Evolutionary conservation across 1,284 basidiomycete species (phyloP).

Genomic region (Polyporus tsugae): DNA sequence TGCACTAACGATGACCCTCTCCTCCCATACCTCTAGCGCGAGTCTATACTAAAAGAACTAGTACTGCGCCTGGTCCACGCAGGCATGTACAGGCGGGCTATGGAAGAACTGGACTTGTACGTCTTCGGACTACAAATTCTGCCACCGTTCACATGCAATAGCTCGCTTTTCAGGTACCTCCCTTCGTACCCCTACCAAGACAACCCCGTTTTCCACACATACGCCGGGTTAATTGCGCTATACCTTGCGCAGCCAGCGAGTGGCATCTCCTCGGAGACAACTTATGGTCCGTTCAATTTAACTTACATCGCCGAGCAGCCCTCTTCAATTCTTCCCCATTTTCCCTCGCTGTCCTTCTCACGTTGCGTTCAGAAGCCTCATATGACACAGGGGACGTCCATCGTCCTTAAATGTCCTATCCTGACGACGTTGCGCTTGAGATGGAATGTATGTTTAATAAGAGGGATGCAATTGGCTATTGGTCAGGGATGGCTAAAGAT

Average conservation of each 20-base stretch:
- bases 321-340: background rate
- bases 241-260: conserved; percentile 56
- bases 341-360: conserved; percentile 3
- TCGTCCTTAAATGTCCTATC: background rate
- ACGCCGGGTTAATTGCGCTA: conserved; percentile 81
- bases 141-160: conserved; percentile 14
- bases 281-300: conserved; percentile 26
- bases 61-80: conserved; percentile 70
- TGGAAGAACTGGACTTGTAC: conserved; percentile 88
- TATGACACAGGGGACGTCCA: background rate
- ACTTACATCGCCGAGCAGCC: background rate
- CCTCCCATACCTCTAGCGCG: conserved; percentile 57
- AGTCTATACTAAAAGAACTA: conserved; percentile 78
- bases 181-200: conserved; percentile 87
- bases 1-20: conserved; percentile 7
- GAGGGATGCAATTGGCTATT: conserved; percentile 2
- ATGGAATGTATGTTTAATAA: background rate
- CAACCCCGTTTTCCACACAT: conserved; percentile 79
- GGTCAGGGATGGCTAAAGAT: background rate
- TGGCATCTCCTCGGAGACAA: conserved; percentile 27
- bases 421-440: background rate
- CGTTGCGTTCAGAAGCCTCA: background rate
- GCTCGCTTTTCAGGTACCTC: conserved; percentile 65
- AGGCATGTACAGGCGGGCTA: conserved; percentile 68
- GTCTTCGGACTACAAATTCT: conserved; percentile 36